Percentiles rank a stretch among this genome's conserved stretches.
Evolutionary conservation across 1,139 yeast species (phyloP).

Genomic region (Nakaseomyces bracarensis): DNA sequence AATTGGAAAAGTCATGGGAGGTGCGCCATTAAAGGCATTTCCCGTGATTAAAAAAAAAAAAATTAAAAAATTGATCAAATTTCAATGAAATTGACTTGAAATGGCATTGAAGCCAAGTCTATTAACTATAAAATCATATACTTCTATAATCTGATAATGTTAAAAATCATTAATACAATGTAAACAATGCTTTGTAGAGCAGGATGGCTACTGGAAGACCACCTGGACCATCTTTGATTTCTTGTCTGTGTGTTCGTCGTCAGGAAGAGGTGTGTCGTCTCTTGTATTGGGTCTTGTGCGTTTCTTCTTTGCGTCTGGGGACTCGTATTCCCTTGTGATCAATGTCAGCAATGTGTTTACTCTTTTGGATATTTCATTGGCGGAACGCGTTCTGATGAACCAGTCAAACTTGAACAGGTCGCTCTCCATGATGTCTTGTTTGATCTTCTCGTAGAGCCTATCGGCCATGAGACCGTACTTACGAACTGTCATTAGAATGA

Average conservation of each 20-base stretch:
- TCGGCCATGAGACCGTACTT: slow-evolving; percentile 70
- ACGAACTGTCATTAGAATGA: slow-evolving; percentile 61
- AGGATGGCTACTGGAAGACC: slow-evolving; percentile 1
- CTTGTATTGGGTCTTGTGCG: slow-evolving; percentile 9
- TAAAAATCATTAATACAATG: too few species aligned
- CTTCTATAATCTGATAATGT: neutral
- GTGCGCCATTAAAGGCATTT: too few species aligned
- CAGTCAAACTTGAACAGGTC: slow-evolving; percentile 83
- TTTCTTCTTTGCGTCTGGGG: slow-evolving; percentile 39
- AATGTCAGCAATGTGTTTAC: slow-evolving; percentile 71
- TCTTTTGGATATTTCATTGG: slow-evolving; percentile 77
- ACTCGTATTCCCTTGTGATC: slow-evolving; percentile 72
- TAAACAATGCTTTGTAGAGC: too few species aligned
- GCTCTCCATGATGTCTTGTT: slow-evolving; percentile 63
- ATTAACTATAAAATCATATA: too few species aligned
- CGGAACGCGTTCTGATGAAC: slow-evolving; percentile 77
- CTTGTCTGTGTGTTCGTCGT: neutral
- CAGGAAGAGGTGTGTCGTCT: slow-evolving; percentile 1
- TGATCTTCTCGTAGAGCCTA: slow-evolving; percentile 63
- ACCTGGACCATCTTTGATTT: slow-evolving; percentile 1
- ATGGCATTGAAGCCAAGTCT: too few species aligned
- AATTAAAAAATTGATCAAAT: too few species aligned
- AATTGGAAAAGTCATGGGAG: too few species aligned
- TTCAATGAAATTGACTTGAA: too few species aligned
- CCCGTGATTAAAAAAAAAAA: too few species aligned